phyloP scores from a whole-genome alignment of 495 filamentous ascomycete species.

The Symbiotaphrina buchneri region DNA sequence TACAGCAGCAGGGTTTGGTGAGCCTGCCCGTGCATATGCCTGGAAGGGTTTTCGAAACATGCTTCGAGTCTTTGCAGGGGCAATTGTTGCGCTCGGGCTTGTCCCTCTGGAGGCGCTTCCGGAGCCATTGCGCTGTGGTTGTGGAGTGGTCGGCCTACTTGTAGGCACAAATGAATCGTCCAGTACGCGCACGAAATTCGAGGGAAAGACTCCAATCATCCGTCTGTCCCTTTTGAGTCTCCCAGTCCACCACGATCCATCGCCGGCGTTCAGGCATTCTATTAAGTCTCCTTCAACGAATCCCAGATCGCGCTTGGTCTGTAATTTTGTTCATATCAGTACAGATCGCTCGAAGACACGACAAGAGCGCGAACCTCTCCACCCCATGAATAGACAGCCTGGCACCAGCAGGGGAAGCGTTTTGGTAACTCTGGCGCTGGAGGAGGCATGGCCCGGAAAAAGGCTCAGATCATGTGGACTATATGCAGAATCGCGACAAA shows the following conservation, averaged over 20 bases:
- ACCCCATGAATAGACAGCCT: constrained; percentile 89
- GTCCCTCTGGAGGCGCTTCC: constrained; percentile 23
- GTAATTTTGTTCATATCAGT: not conserved
- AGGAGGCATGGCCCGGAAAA: constrained; percentile 39
- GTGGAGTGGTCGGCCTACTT: constrained; percentile 54
- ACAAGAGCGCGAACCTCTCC: constrained; percentile 40
- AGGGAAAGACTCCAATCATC: constrained; percentile 81
- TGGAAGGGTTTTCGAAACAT: constrained; percentile 22
- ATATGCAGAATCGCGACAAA: too few species aligned
- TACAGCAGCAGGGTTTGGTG: constrained; percentile 18
- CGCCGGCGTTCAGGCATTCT: constrained; percentile 91
- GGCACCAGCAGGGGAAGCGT: constrained; percentile 88
- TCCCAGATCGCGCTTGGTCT: constrained; percentile 80
- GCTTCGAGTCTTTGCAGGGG: not conserved
- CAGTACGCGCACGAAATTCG: constrained; percentile 87
- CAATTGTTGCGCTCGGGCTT: constrained; percentile 18
- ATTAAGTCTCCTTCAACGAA: constrained; percentile 97
- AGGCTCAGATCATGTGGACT: too few species aligned
- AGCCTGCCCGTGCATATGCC: constrained; percentile 25
- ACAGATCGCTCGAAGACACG: not conserved
- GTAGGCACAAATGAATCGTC: constrained; percentile 63
- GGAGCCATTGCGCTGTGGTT: constrained; percentile 23
- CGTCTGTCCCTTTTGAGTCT: constrained; percentile 66
- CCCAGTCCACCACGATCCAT: constrained; percentile 97
- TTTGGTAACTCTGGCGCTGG: constrained; percentile 47